phyloP scores from a whole-genome alignment of 2,329 filamentous ascomycete species.

The Xylaria sp. region DNA sequence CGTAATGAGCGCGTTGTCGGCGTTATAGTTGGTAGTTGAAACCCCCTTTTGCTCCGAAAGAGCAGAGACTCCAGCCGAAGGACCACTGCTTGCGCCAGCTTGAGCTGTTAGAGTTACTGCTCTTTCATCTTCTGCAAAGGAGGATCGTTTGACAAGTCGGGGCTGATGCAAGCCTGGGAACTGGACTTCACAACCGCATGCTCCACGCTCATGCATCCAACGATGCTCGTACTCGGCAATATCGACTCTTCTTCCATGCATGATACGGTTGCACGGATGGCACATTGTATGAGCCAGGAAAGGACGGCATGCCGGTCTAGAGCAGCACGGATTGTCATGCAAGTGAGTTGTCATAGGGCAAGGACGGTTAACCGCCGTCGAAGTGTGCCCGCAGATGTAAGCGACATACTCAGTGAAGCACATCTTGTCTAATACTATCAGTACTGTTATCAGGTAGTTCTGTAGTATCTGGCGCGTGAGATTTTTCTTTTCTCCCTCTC shows the following conservation, averaged over 20 bases:
- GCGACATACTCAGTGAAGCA: slow-evolving; percentile 59
- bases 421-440: slow-evolving; percentile 49
- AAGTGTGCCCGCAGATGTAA: slow-evolving; percentile 61
- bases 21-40: neutral
- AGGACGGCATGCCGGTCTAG: slow-evolving; percentile 46
- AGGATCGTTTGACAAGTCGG: slow-evolving; percentile 43
- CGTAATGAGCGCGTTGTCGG: neutral
- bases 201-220: slow-evolving; percentile 59
- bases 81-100: neutral
- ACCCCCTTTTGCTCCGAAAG: neutral
- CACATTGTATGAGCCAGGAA: slow-evolving; percentile 53
- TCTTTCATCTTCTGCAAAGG: neutral
- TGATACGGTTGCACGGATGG: slow-evolving; percentile 52
- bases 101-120: neutral
- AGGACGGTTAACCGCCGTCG: slow-evolving; percentile 52
- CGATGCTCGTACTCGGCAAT: slow-evolving; percentile 57
- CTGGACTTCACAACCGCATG: slow-evolving; percentile 52
- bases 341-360: slow-evolving; percentile 57
- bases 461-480: neutral
- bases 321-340: slow-evolving; percentile 53
- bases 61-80: neutral
- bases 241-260: slow-evolving; percentile 55
- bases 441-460: neutral
- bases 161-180: slow-evolving; percentile 54
- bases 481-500: neutral